phyloP scores from a whole-genome alignment of 2,329 filamentous ascomycete species.

The Allantophomopsis lycopodina region DNA sequence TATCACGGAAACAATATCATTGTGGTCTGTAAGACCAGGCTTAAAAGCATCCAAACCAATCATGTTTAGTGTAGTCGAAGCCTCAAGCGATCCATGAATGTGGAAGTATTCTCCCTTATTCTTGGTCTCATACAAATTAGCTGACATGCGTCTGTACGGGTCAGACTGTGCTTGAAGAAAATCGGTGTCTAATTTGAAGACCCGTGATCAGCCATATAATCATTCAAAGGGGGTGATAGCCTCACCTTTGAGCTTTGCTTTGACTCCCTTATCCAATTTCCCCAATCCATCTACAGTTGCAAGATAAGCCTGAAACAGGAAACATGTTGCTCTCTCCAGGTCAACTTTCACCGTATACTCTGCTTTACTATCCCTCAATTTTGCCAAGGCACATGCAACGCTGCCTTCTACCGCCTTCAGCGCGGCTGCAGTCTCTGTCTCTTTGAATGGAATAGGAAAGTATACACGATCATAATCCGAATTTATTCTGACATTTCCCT shows the following conservation, averaged over 20 bases:
- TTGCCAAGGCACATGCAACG: slow-evolving; percentile 38
- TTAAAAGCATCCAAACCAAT: slow-evolving; percentile 46
- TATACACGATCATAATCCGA: slow-evolving; percentile 22
- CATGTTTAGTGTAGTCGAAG: slow-evolving; percentile 52
- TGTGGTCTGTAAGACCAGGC: slow-evolving; percentile 40
- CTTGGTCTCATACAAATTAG: slow-evolving; percentile 54
- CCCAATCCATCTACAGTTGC: slow-evolving; percentile 34
- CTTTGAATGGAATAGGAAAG: slow-evolving; percentile 30
- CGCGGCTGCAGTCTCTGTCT: slow-evolving; percentile 25
- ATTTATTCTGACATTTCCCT: slow-evolving; percentile 18
- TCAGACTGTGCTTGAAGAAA: slow-evolving; percentile 55
- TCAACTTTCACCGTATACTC: slow-evolving; percentile 28
- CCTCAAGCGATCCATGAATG: slow-evolving; percentile 58
- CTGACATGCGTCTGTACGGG: slow-evolving; percentile 54
- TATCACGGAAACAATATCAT: slow-evolving; percentile 41
- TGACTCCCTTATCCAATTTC: slow-evolving; percentile 27
- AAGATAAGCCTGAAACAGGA: slow-evolving; percentile 39
- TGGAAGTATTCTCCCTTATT: slow-evolving; percentile 52
- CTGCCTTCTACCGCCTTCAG: slow-evolving; percentile 23
- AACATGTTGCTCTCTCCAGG: slow-evolving; percentile 32
- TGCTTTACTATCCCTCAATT: slow-evolving; percentile 29
- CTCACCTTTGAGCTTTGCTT: slow-evolving; percentile 22
- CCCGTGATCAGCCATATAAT: slow-evolving; percentile 6
- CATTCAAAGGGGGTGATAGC: background rate
- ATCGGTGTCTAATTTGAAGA: slow-evolving; percentile 43